Conservation (phyloP, 2,329 filamentous ascomycete species). For the Daldinia eschscholtzii region DNA sequence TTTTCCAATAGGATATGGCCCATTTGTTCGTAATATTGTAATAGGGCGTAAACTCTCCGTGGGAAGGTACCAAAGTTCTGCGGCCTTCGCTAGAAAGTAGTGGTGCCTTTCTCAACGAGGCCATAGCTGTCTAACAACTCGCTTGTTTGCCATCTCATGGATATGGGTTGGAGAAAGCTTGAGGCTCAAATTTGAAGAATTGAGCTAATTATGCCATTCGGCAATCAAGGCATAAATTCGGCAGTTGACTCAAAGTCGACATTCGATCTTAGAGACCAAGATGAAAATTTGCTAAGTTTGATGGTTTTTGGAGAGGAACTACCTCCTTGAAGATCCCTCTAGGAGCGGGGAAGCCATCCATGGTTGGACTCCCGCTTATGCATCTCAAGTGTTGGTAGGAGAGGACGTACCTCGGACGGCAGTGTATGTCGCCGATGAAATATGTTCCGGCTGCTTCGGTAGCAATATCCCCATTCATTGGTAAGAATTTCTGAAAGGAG, state of each 20-base stretch:
- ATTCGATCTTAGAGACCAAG: neutral
- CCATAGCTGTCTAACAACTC: neutral
- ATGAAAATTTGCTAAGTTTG: neutral
- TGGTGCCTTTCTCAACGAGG: neutral
- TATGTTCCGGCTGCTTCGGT: conserved; percentile 11
- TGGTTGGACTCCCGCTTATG: conserved; percentile 5
- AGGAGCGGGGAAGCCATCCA: neutral
- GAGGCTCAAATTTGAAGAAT: neutral
- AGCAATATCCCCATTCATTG: conserved; percentile 3
- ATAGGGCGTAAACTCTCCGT: neutral
- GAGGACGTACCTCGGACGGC: conserved; percentile 7
- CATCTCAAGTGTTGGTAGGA: neutral
- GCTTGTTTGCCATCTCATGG: neutral
- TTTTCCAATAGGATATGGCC: conserved; percentile 4
- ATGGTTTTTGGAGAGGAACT: conserved; percentile 9
- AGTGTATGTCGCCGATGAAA: conserved; percentile 13
- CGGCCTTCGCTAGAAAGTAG: too few species aligned
- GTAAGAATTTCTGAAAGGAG: conserved; percentile 8
- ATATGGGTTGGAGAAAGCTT: neutral
- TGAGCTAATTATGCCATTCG: neutral
- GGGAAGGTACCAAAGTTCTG: neutral
- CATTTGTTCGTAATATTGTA: neutral
- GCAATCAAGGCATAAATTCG: neutral
- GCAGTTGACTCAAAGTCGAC: neutral
- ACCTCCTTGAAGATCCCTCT: conserved; percentile 1